phyloP scores from a whole-genome alignment of 2,329 filamentous ascomycete genomes.

The Atkinsonella texensis region DNA sequence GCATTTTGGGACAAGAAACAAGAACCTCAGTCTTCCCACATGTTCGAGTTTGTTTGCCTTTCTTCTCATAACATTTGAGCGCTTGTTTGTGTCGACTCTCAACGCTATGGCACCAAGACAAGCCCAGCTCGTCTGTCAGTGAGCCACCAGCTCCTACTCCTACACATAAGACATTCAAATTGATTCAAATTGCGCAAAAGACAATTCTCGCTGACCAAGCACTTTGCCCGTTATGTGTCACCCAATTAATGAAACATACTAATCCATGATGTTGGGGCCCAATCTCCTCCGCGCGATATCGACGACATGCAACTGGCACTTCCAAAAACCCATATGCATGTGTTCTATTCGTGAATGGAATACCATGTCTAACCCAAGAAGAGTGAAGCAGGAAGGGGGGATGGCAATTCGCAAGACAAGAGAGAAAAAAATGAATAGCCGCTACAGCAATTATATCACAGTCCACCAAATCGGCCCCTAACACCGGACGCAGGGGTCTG shows the following conservation, averaged over 20 bases:
- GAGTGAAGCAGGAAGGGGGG: neutral
- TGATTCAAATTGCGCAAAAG: too few species aligned
- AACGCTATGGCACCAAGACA: too few species aligned
- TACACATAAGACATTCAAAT: too few species aligned
- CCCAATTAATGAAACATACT: neutral
- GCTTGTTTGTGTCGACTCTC: too few species aligned
- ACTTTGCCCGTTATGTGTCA: neutral
- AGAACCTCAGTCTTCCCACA: too few species aligned
- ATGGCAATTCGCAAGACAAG: neutral
- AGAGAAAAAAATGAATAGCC: neutral
- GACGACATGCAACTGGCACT: neutral
- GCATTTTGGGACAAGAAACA: too few species aligned
- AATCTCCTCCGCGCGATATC: neutral
- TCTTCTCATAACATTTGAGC: too few species aligned
- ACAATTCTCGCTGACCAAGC: too few species aligned
- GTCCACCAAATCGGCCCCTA: neutral
- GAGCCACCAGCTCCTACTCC: too few species aligned
- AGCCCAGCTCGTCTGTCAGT: too few species aligned
- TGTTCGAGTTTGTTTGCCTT: too few species aligned
- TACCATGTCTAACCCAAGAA: constrained; percentile 5
- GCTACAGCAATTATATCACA: neutral
- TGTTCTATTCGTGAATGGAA: constrained; percentile 1
- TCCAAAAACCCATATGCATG: neutral
- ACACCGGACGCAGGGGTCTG: neutral
- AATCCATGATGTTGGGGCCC: neutral